Evolutionary conservation across 2,329 filamentous ascomycete species (phyloP).

Genomic region (Lanzia echinophila): DNA sequence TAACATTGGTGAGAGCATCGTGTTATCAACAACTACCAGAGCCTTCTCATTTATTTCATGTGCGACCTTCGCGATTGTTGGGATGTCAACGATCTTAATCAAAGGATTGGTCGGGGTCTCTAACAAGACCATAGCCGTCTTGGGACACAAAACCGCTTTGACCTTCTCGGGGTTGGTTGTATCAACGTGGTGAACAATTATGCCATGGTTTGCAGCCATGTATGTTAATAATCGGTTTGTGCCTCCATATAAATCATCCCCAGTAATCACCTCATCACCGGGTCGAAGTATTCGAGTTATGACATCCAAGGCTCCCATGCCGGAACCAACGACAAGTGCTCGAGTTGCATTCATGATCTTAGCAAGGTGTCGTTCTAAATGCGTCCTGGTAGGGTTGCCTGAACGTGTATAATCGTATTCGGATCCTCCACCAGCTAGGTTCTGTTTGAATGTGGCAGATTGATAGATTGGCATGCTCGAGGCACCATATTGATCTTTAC

Average conservation of each 20-base stretch:
- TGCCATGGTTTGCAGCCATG: conserved; percentile 80
- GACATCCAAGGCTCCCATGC: conserved; percentile 95
- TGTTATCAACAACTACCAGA: conserved; percentile 93
- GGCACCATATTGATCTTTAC: conserved; percentile 93
- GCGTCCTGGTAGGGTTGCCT: conserved; percentile 91
- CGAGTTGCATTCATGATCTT: conserved; percentile 98
- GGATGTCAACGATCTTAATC: conserved; percentile 95
- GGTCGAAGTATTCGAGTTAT: conserved; percentile 86
- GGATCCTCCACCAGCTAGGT: conserved; percentile 65
- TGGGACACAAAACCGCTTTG: conserved; percentile 59
- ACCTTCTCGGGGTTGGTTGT: conserved; percentile 75
- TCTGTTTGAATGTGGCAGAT: conserved; percentile 97
- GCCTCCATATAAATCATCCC: conserved; percentile 93
- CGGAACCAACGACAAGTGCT: conserved; percentile 86
- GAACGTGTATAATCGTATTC: conserved; percentile 99
- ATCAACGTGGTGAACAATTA: conserved; percentile 93
- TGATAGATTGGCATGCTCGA: conserved; percentile 97
- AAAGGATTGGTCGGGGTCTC: conserved; percentile 96
- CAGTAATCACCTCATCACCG: conserved; percentile 94
- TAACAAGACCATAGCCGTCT: conserved; percentile 91
- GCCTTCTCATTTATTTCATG: conserved; percentile 74
- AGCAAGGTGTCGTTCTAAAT: conserved; percentile 91
- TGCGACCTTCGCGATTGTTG: conserved; percentile 65
- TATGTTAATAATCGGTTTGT: conserved; percentile 92
- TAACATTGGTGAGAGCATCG: conserved; percentile 94